Evolutionary conservation across 1,284 basidiomycete genomes (phyloP), one percentile per base, ranked within the genome.

Genomic region (Singerocomus inundabilis): DNA sequence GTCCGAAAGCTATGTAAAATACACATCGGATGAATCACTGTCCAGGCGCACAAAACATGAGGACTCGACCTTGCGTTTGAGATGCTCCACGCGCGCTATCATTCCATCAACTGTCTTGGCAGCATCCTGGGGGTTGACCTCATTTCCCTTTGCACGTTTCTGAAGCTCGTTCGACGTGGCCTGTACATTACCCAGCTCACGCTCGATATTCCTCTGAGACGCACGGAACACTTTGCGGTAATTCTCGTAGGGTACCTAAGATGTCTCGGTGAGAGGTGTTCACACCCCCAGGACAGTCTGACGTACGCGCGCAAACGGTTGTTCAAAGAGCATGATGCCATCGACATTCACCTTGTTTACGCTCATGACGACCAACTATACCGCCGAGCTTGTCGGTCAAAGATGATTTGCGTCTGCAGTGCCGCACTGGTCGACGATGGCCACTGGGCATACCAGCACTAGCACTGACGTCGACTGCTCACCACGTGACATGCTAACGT

Each of bases 241-340:
- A 56, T 87, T 87, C 72, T 94, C 92, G 66, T 86, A 88, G 15
- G 91, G 91, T 26, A 92, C 87, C 90, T 93, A 56, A 42, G 32
- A 45, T 53, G 51, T 52, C 48, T 46, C 18, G 21, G 46, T 52
- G 58, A 53, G 55, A 43, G 39, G 31, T 44, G 32, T 44, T 29
- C 36, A 37, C 36, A 31, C 43, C 48, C 36, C 35, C 39, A 39
- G 40, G 44, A 50, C 40, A 41, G 51, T 47, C 31, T 21, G 53
- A 67, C 79, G 59, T 58, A 90, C 88, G 57, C 83, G 76, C n/a
- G 81, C 81, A 62, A 93, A 90, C 0, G 91, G 90, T 60, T 93
- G 89, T 68, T 95, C 92, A 53, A 95, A 88, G 46, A 94, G 78
- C 57, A 94, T 73, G n/a, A 88, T 76, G 2, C 89, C 90, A 45